Evolutionary conservation across 1,139 yeast species (phyloP), one percentile per base, ranked within the genome.

Genomic region (Blastobotrys apis): DNA sequence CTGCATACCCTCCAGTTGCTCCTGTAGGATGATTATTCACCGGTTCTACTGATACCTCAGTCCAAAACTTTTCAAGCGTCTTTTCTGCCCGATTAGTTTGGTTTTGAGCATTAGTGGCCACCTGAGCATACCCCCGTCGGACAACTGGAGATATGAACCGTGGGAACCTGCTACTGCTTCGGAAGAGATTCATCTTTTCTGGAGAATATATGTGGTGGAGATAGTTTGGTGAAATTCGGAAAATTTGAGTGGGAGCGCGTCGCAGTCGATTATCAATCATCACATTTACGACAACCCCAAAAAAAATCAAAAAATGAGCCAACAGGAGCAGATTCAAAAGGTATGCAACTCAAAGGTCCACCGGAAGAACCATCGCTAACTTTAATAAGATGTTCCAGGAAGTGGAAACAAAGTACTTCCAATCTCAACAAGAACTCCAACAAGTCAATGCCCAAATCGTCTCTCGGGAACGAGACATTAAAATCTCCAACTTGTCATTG

Each of bases 41-140:
- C 23, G 66, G 63, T 21, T 64, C 55, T 12, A 84, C 70, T 22
- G 72, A 74, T 8, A 87, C 94, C 46, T 80, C 76, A 48, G 84
- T 86, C 97, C 97, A 92, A 62, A 92, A 90, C 63, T 80, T 81
- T 41, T 78, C 72, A 44, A 84, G 66, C 0, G 94, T 82, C 60
- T 80, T 81, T 41, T 84, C 77, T 45, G 84, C 68, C 54, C 84
- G 71, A 62, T 84, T 85, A 4, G 94, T 77, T 55, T 84, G 88
- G 0, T 94, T 77, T 3, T 26, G 47, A 3, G 44, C 49, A 45
- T 57, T 55, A 16, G 56, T 41, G 34, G 59, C 62, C 10, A 51
- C 19, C 25, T 45, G 40, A 22, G 49, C 37, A 19, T 42, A 21
- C 20, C 37, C 37, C 12, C 42, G 15, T 5, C 41, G 33, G 13